Evolutionary conservation across 352 stramenopile species (phyloP).

Genomic region (Pythium plurisporium): DNA sequence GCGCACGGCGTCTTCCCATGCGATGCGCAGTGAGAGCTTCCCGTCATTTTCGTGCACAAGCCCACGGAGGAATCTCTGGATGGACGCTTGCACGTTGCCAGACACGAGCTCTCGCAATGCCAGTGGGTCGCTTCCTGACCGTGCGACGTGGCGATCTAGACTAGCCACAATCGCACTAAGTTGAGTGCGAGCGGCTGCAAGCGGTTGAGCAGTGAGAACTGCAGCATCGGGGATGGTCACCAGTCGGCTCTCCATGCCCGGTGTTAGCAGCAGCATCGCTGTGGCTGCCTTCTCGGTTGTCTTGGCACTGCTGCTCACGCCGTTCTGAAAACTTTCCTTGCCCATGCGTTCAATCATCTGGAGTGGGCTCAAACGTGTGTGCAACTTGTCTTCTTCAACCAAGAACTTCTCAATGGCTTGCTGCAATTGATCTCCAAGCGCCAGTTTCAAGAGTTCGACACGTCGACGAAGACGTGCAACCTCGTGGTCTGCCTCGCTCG

Average conservation of each 20-base stretch:
- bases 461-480: conserved; percentile 12
- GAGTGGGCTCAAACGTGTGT: conserved; percentile 14
- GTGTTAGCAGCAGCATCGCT: conserved; percentile 20
- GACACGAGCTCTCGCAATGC: conserved; percentile 13
- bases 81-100: conserved; percentile 6
- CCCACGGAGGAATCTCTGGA: conserved; percentile 24
- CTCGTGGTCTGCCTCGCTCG: conserved; percentile 22
- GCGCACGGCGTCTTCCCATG: conserved; percentile 14
- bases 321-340: conserved; percentile 11
- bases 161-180: background rate
- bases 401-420: conserved; percentile 22
- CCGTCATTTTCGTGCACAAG: conserved; percentile 6
- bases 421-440: conserved; percentile 28
- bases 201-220: background rate
- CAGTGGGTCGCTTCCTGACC: background rate
- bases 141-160: conserved; percentile 1
- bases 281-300: conserved; percentile 10
- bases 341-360: conserved; percentile 21
- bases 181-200: background rate
- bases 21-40: background rate
- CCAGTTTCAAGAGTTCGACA: conserved; percentile 25
- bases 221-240: conserved; percentile 11
- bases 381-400: conserved; percentile 13
- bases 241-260: conserved; percentile 19
- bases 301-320: conserved; percentile 15